Evolutionary conservation across 2,329 filamentous ascomycete species (phyloP), one percentile per base, ranked within the genome.

Genomic region (Harringtonia aguacate): DNA sequence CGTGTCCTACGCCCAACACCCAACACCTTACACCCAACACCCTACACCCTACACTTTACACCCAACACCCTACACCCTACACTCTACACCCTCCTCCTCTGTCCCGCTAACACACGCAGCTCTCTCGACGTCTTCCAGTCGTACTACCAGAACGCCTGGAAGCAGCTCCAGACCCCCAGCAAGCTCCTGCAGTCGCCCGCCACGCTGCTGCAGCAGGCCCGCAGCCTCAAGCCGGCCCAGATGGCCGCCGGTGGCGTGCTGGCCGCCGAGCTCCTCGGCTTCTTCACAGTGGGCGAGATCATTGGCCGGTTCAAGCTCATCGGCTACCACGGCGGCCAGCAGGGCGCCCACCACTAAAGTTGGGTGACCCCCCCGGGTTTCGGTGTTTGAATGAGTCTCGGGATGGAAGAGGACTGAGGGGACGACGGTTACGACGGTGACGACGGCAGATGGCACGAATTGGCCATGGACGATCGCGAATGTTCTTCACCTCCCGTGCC

Each of bases 221-320:
- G 85, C 61, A 84, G 79, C 68, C 57, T 92, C 57, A 83, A 78
- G 64, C 71, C 68, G 53, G 73, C 79, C 55, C 82, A 94, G 65
- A 62, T 90, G 55, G 75, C 76, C 44, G 67, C 83, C 43, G 83
- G 75, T 48, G 86, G 84, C 55, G 84, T 98, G 48, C 70, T 95
- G 50, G 67, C 74, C 39, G 89, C 89, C 45, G 90, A 98, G 70
- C 76, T 87, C 41, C 68, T 98, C 54, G 92, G 92, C 49, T 98
- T 98, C 78, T 98, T 97, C 77, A 94, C 89, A 49, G 79, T 97
- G 44, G 92, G 92, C 53, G 89, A 97, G 76, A 97, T 98, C 66
- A 81, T 98, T 58, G 92, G 92, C 58, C 79, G 89, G 60, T 79
- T 92, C 71, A 97, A 98, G 84, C 66, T 98, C 56, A 75, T 98